Base-by-base conservation (phyloP, 176 grass and related monocot species). In the Oryza rufipogon region DNA sequence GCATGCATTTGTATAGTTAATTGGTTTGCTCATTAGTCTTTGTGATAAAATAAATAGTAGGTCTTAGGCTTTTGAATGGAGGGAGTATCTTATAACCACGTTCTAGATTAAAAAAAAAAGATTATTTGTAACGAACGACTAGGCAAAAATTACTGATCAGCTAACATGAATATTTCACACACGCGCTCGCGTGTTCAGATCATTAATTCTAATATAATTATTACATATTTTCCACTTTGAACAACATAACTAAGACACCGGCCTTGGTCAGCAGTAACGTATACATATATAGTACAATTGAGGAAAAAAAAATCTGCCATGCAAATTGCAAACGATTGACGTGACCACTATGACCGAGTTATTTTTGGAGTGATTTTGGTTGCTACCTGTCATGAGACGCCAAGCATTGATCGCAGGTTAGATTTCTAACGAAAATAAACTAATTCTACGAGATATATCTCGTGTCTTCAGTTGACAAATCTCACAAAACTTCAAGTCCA, bases 321-420 rank as follows among this genome's bases (percentile, higher is more conserved):
- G 65, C 72, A 82, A 71, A 39, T 87, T 70, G 73, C 86, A 19
- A 58, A 23, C 17, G 51, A 47, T 76, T 47, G 13, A 82, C 26
- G 36, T 70, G 25, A 46, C 17, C 7, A 36, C 58, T 20, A 17
- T 47, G 58, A 36, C 60, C 63, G 10, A 26, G 68, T 38, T 23
- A 72, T 4, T 51, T 74, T 79, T 74, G 84, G 32, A 73, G 15
- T 16, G 30, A 66, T 32, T 80, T 19, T 68, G 71, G 9, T 74
- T 23, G 2, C 20, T 64, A n/a, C 10, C 39, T 70, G 47, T 69
- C 79, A 44, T 19, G 48, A 61, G 67, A 71, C 67, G 67, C 30
- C 45, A 36, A 69, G 28, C 41, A 58, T 58, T 6, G 52, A 49
- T 80, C 26, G 45, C 36, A 15, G 56, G 12, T 44, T 64, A 25